Percentiles rank a stretch among this genome's conserved stretches.
phyloP scores from a whole-genome alignment of 148 eudicot species.

The Drosera capensis region DNA sequence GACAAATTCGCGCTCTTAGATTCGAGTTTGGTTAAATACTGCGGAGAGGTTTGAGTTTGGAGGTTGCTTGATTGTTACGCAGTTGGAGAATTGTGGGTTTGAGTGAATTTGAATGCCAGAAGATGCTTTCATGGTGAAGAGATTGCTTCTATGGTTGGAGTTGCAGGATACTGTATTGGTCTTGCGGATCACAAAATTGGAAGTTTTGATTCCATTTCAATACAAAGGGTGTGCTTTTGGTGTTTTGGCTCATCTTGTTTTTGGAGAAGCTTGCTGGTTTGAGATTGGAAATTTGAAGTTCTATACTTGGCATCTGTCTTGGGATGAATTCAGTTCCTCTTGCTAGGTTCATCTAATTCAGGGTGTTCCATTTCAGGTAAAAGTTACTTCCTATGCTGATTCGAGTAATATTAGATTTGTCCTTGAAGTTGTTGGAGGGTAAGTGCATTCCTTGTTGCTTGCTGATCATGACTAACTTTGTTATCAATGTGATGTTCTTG shows the following conservation, averaged over 20 bases:
- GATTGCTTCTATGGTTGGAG: constrained; percentile 2
- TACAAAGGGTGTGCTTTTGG: constrained; percentile 12
- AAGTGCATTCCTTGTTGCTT: no score
- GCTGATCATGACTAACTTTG: no score
- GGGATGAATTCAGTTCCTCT: background rate
- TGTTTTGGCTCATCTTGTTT: constrained; percentile 10
- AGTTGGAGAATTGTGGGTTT: constrained; percentile 1
- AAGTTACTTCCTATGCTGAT: background rate
- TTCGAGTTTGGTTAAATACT: no score
- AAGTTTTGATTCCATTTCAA: constrained; percentile 29
- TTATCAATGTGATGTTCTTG: no score
- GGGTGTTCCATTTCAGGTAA: background rate
- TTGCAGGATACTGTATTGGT: constrained; percentile 8
- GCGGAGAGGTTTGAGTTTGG: background rate
- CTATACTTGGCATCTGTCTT: background rate
- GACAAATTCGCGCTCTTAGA: background rate
- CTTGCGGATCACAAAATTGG: constrained; percentile 16
- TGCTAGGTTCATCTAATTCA: background rate
- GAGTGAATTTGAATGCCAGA: background rate
- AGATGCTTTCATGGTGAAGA: background rate
- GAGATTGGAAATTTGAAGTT: constrained; percentile 4
- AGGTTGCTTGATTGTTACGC: background rate
- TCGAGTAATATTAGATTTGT: no score
- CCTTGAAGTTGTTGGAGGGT: no score
- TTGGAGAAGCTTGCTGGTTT: background rate